A percentile compares a stretch with the other conserved stretches of the same genome.
These are phyloP conservation scores for Backusella mclennaniae DNA, from an alignment of 192 early-diverging fungal genomes.

Conservation along the genomic window DNA sequence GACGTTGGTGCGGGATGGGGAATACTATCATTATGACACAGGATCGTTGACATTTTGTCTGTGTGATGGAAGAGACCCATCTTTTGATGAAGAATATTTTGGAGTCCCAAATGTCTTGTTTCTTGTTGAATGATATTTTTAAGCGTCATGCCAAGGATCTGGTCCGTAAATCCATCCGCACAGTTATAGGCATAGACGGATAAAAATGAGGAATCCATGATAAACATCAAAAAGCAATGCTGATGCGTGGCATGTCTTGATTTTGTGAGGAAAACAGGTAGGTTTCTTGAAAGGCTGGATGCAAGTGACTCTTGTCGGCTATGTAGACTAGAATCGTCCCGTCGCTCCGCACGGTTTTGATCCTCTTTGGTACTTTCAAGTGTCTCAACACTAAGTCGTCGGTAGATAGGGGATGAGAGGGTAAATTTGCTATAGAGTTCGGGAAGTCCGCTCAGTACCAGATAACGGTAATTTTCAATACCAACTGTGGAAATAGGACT, in stretches of 20 bases:
- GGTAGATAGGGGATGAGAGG: slow-evolving; percentile 21
- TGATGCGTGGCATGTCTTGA: slow-evolving; percentile 23
- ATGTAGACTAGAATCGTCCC: slow-evolving; percentile 24
- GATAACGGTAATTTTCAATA: slow-evolving; percentile 34
- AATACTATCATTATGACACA: slow-evolving; percentile 1
- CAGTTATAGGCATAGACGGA: slow-evolving; percentile 55
- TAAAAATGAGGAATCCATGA: slow-evolving; percentile 39
- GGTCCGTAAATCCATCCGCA: slow-evolving; percentile 42
- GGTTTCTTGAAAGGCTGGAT: slow-evolving; percentile 25
- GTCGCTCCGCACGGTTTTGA: slow-evolving; percentile 25
- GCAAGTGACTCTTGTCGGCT: slow-evolving; percentile 48
- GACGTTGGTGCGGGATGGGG: background rate
- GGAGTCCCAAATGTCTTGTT: slow-evolving; percentile 43
- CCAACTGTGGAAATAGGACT: background rate
- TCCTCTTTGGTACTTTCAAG: slow-evolving; percentile 25
- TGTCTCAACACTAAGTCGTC: slow-evolving; percentile 45
- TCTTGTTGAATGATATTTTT: slow-evolving; percentile 46
- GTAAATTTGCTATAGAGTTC: slow-evolving; percentile 40
- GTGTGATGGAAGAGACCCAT: slow-evolving; percentile 61
- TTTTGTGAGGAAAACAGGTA: background rate
- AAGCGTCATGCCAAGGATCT: slow-evolving; percentile 42
- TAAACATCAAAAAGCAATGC: slow-evolving; percentile 50
- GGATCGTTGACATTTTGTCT: slow-evolving; percentile 24
- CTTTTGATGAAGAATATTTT: slow-evolving; percentile 58
- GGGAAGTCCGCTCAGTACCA: slow-evolving; percentile 50